phyloP scores from a whole-genome alignment of 2,329 filamentous ascomycete genomes.

The Gaeumannomyces sp. region DNA sequence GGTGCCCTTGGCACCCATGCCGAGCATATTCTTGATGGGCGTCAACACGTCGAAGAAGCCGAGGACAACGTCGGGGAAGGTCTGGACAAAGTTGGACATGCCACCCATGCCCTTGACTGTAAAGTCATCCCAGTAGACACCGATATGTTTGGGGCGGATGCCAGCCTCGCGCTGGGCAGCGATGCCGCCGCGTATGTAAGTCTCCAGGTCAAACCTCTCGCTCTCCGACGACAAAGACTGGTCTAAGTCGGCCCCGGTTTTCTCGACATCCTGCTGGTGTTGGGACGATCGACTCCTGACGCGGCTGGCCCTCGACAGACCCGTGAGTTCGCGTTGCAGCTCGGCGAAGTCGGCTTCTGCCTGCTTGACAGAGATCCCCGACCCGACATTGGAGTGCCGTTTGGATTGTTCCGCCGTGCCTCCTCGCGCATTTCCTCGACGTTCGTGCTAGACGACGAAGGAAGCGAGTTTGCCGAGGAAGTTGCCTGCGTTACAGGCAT shows the following conservation, averaged over 20 bases:
- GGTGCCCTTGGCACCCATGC: constrained; percentile 58
- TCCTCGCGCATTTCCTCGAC: constrained; percentile 34
- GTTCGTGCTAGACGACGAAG: constrained; percentile 20
- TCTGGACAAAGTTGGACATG: constrained; percentile 63
- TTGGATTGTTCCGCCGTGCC: constrained; percentile 39
- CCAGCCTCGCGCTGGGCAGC: constrained; percentile 68
- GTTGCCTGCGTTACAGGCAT: too few relatives aligned
- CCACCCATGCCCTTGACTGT: constrained; percentile 73
- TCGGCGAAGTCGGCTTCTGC: constrained; percentile 67
- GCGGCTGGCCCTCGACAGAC: constrained; percentile 47
- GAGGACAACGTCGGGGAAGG: constrained; percentile 71
- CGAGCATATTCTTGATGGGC: constrained; percentile 57
- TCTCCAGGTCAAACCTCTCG: constrained; percentile 69
- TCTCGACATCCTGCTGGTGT: constrained; percentile 47
- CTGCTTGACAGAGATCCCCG: constrained; percentile 57
- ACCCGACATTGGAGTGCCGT: constrained; percentile 35
- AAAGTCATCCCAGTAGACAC: constrained; percentile 71
- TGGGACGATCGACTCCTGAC: constrained; percentile 24
- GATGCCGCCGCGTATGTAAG: constrained; percentile 63
- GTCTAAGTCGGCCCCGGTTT: constrained; percentile 33
- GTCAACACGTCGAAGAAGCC: constrained; percentile 70
- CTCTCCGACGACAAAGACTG: constrained; percentile 36
- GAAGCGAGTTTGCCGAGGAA: background rate
- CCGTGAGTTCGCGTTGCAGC: constrained; percentile 55
- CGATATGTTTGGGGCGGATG: constrained; percentile 74